Percentiles rank a stretch among this genome's conserved stretches.
Evolutionary conservation across 139 green algal species (phyloP).

Genomic region (Coelastrella sp.): DNA sequence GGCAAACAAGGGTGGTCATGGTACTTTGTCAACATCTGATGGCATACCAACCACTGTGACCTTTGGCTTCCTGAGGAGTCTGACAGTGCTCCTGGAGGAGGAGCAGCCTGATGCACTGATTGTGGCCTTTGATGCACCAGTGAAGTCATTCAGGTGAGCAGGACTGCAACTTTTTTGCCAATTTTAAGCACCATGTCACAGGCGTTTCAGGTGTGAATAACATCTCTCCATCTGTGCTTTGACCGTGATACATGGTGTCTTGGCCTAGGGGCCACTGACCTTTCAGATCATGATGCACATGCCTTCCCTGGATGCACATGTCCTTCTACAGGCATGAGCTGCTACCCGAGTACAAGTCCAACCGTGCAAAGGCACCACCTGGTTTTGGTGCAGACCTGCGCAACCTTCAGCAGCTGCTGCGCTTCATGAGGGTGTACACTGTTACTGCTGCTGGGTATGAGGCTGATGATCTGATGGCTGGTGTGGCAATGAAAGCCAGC

Average conservation of each 20-base stretch:
- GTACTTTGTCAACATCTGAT: constrained; percentile 1
- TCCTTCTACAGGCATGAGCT: constrained; percentile 6
- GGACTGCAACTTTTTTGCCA: too few species aligned
- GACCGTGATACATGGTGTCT: too few species aligned
- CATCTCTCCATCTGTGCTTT: too few species aligned
- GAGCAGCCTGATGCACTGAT: constrained; percentile 15
- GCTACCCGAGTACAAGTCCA: constrained; percentile 26
- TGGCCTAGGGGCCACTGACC: too few species aligned
- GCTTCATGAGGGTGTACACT: constrained; percentile 25
- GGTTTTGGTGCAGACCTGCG: constrained; percentile 24
- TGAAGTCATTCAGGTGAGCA: constrained; percentile 3
- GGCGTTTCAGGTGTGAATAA: too few species aligned
- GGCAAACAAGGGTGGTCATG: not conserved
- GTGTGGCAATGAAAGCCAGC: not conserved
- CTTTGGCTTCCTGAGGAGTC: constrained; percentile 41
- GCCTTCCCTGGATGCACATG: too few species aligned
- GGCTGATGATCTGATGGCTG: constrained; percentile 36
- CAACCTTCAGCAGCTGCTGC: constrained; percentile 43
- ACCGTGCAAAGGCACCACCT: not conserved
- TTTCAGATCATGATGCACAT: too few species aligned
- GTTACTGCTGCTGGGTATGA: constrained; percentile 31
- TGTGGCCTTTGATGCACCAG: constrained; percentile 31
- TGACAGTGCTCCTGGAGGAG: constrained; percentile 23
- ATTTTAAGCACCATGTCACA: too few species aligned
- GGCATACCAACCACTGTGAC: constrained; percentile 40